These are phyloP conservation scores for Populus hybrid DNA, from an alignment of 441 rosid genomes.

Conservation along the genomic window DNA sequence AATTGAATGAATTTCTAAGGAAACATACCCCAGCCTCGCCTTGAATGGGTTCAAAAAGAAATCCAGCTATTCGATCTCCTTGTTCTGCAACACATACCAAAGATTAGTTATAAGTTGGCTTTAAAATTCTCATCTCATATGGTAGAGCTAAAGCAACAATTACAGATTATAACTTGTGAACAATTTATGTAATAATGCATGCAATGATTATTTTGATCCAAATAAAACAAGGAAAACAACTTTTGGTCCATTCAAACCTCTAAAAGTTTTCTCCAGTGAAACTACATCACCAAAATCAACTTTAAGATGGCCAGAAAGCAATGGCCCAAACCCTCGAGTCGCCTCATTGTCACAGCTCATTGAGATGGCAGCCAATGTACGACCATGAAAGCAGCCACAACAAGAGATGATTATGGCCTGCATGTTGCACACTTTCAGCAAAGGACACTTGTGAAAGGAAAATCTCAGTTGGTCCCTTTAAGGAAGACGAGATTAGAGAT, in stretches of 20 bases:
- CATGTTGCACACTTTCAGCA: conserved; percentile 8
- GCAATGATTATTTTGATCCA: not conserved
- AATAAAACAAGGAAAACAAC: conserved; percentile 1
- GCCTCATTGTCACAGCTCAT: conserved; percentile 99
- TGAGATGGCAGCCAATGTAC: conserved; percentile 87
- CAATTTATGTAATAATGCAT: not conserved
- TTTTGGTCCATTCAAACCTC: conserved; percentile 41
- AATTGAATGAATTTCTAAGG: not conserved
- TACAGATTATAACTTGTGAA: not conserved
- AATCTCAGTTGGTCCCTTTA: not conserved
- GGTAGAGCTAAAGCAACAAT: not conserved
- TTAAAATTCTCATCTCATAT: not conserved
- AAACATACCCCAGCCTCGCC: conserved; percentile 96
- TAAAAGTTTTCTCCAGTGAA: conserved; percentile 68
- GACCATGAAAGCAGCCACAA: conserved; percentile 98
- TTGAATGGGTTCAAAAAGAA: conserved; percentile 96
- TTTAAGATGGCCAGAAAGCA: conserved; percentile 82
- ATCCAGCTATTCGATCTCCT: conserved; percentile 83
- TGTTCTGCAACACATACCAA: conserved; percentile 45
- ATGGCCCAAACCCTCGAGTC: conserved; percentile 88
- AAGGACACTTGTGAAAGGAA: conserved; percentile 10
- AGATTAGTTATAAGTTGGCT: not conserved
- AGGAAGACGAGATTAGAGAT: not conserved
- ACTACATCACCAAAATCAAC: conserved; percentile 85
- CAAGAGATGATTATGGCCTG: conserved; percentile 94